Evolutionary conservation across 2,329 filamentous ascomycete species (phyloP), one percentile per base, ranked within the genome.

Genomic region (Mariannaea sp.): DNA sequence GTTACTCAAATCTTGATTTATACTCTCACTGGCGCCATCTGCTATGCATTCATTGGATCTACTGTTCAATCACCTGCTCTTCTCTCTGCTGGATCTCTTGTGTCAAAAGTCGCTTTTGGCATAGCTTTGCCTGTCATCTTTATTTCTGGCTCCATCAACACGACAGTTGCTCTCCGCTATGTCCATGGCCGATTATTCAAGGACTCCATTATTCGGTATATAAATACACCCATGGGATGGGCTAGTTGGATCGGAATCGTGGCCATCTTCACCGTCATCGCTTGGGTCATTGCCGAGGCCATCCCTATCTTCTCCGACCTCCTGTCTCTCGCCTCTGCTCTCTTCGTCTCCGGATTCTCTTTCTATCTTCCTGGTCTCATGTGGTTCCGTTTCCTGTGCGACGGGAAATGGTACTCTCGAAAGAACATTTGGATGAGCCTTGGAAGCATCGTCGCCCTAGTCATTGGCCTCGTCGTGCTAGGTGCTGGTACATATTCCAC

Each of bases 301-400:
- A 55, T 55, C 20, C 53, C 53, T 47, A 55, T 55, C 19, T 55
- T 55, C 30, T 55, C 53, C 12, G 53, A 55, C 22, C 38, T 55
- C 17, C 42, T 55, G 10, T 55, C 53, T 6, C 53, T 55, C 8
- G 43, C 41, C 8, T 55, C 53, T 3, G 47, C 53, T 7, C 48
- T 55, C 12, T 55, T 55, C 38, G 53, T 55, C 3, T 55, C 53
- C 2, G 53, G 53, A 10, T 55, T 55, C 26, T 55, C 53, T 2
- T 55, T 55, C 14, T 55, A 55, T 22, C 41, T 55, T 41, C 53
- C 53, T 2, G 53, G 47, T 8, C 20, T 48, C 3, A 51, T 55
- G 47, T 55, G 53, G 53, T 55, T 51, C 30, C 29, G 26, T 5
- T 14, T 55, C 13, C 36, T 55, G n/a, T 51, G 53, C 30, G 40